phyloP scores from a whole-genome alignment of 75 land plant genomes.

The Isoetes taiwanensis region DNA sequence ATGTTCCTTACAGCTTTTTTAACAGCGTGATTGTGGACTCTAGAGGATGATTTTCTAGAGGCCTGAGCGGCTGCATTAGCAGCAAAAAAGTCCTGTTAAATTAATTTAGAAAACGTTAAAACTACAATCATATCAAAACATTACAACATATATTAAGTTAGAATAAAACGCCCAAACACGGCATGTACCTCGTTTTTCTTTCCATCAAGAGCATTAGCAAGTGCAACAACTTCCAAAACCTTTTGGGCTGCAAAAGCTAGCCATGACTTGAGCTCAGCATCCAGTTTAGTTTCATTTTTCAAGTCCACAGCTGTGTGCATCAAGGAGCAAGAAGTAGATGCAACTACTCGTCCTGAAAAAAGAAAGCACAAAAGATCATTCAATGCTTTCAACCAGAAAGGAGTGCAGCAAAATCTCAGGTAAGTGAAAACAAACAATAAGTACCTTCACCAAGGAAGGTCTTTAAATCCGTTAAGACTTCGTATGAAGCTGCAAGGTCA shows the following conservation, averaged over 20 bases:
- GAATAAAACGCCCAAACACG: not conserved
- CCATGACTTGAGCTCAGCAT: slow-evolving; percentile 67
- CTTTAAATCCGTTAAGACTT: slow-evolving; percentile 28
- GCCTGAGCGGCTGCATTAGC: slow-evolving; percentile 27
- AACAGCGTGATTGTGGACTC: slow-evolving; percentile 25
- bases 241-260: slow-evolving; percentile 55
- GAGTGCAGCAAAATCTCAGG: not conserved
- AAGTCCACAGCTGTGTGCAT: slow-evolving; percentile 72
- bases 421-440: not conserved
- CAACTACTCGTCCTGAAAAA: slow-evolving; percentile 51
- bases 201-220: slow-evolving; percentile 61
- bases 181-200: slow-evolving; percentile 50
- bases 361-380: not conserved
- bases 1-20: slow-evolving; percentile 54
- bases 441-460: slow-evolving; percentile 57
- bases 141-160: not conserved
- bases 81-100: slow-evolving; percentile 32
- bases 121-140: not conserved
- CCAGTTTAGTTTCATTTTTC: slow-evolving; percentile 65
- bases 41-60: slow-evolving; percentile 23
- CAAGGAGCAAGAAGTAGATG: slow-evolving; percentile 73
- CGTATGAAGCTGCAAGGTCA: slow-evolving; percentile 47
- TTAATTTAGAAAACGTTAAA: not conserved
- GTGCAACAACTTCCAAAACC: slow-evolving; percentile 39
- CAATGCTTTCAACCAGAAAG: not conserved